Percentiles rank a stretch among this genome's conserved stretches.
Conservation (phyloP, 805 yeast genomes). For the Torulaspora gathmanii region DNA sequence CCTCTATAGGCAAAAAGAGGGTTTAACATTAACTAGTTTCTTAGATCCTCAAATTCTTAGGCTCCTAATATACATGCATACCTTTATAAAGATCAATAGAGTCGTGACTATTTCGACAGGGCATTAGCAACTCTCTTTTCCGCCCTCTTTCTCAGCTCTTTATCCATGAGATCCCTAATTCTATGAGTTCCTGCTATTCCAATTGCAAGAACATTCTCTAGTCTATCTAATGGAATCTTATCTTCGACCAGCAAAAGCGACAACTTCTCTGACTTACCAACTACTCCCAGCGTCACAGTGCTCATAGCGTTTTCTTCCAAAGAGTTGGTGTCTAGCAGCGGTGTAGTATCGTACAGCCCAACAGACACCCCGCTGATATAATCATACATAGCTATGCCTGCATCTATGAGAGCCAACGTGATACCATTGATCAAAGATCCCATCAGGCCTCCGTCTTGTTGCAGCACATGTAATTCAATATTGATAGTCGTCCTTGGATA, state of each 20-base stretch:
- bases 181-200: slow-evolving; percentile 86
- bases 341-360: slow-evolving; percentile 72
- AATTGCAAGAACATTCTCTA: slow-evolving; percentile 70
- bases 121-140: slow-evolving; percentile 48
- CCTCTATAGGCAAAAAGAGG: slow-evolving; percentile 50
- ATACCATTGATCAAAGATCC: slow-evolving; percentile 78
- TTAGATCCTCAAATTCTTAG: slow-evolving; percentile 11
- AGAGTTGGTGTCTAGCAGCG: slow-evolving; percentile 75
- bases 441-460: slow-evolving; percentile 86
- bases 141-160: slow-evolving; percentile 74
- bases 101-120: slow-evolving; percentile 4
- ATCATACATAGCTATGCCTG: slow-evolving; percentile 92
- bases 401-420: slow-evolving; percentile 86
- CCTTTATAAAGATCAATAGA: neutral
- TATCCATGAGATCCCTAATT: slow-evolving; percentile 79
- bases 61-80: slow-evolving; percentile 2
- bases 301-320: slow-evolving; percentile 84
- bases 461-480: slow-evolving; percentile 68
- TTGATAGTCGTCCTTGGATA: slow-evolving; percentile 83
- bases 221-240: slow-evolving; percentile 73
- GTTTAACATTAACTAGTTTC: slow-evolving; percentile 29
- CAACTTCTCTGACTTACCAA: slow-evolving; percentile 77
- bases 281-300: slow-evolving; percentile 71
- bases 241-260: slow-evolving; percentile 76
- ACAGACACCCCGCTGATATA: slow-evolving; percentile 76